phyloP scores from a whole-genome alignment of 2,329 filamentous ascomycete genomes.

The Dactylellina parvicollis region DNA sequence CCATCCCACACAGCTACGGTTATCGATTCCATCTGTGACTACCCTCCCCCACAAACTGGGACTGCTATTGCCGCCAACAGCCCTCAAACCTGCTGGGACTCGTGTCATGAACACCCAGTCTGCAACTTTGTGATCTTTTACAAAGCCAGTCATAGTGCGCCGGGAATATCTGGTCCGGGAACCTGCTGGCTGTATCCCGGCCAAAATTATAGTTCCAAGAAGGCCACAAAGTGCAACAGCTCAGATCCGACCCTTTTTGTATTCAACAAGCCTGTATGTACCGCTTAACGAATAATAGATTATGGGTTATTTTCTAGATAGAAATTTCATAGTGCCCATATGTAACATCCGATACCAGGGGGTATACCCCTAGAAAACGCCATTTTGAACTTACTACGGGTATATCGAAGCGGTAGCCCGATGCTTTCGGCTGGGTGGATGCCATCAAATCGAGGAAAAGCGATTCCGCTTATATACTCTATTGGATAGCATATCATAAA shows the following conservation, averaged over 20 bases:
- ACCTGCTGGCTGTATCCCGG: slow-evolving; percentile 5
- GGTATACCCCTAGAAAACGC: too few relatives aligned
- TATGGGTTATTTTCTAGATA: too few relatives aligned
- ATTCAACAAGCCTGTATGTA: background rate
- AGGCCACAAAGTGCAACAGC: background rate
- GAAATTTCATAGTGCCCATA: too few relatives aligned
- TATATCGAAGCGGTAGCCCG: too few relatives aligned
- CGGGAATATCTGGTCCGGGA: slow-evolving; percentile 5
- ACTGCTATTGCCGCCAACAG: background rate
- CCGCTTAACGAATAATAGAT: background rate
- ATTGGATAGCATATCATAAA: too few relatives aligned
- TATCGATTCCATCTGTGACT: background rate
- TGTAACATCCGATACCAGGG: too few relatives aligned
- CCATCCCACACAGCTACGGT: background rate
- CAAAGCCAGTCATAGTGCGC: background rate
- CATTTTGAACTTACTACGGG: too few relatives aligned
- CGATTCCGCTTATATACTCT: too few relatives aligned
- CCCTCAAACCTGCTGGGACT: slow-evolving; percentile 2
- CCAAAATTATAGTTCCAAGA: background rate
- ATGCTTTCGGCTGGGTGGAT: too few relatives aligned
- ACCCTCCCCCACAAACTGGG: background rate
- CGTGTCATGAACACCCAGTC: background rate
- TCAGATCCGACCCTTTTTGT: background rate
- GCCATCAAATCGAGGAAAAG: too few relatives aligned
- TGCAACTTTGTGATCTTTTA: slow-evolving; percentile 8